Conservation (phyloP, 768 basidiomycete genomes). For the Podaxis sp. region DNA sequence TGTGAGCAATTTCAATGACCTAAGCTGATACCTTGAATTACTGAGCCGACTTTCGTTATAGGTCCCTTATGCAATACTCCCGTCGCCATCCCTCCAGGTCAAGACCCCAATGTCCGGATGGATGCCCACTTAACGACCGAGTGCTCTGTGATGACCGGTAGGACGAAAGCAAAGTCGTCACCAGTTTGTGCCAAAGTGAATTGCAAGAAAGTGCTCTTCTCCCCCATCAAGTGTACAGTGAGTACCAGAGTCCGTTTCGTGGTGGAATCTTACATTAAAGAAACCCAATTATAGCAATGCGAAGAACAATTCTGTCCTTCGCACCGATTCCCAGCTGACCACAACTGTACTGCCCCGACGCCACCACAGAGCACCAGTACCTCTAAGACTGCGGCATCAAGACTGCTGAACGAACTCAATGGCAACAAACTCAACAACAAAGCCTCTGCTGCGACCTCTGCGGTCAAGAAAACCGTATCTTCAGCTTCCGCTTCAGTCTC, state of each 20-base stretch:
- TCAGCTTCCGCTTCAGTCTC: constrained; percentile 22
- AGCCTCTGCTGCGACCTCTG: constrained; percentile 31
- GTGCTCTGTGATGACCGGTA: constrained; percentile 71
- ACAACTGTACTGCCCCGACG: constrained; percentile 44
- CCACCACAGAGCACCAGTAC: constrained; percentile 17
- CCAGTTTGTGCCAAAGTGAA: constrained; percentile 59
- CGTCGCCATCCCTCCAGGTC: constrained; percentile 70
- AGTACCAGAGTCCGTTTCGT: constrained; percentile 28
- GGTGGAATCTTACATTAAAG: neutral
- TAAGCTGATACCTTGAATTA: neutral
- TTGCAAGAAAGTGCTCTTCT: constrained; percentile 73
- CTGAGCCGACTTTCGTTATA: constrained; percentile 23
- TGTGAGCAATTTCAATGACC: constrained; percentile 41
- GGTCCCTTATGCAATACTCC: constrained; percentile 79
- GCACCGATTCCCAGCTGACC: constrained; percentile 78
- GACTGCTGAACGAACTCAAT: constrained; percentile 33
- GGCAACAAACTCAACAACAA: constrained; percentile 40
- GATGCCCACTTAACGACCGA: constrained; percentile 67
- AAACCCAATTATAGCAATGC: constrained; percentile 51
- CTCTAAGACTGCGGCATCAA: constrained; percentile 16
- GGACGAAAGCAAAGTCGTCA: constrained; percentile 38
- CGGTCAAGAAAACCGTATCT: constrained; percentile 15
- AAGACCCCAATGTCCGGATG: constrained; percentile 82
- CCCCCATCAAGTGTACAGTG: constrained; percentile 74
- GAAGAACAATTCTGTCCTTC: constrained; percentile 68